Evolutionary conservation across 352 stramenopile genomes (phyloP), one percentile per base, ranked within the genome.

Genomic region (Aphanomyces euteiches): DNA sequence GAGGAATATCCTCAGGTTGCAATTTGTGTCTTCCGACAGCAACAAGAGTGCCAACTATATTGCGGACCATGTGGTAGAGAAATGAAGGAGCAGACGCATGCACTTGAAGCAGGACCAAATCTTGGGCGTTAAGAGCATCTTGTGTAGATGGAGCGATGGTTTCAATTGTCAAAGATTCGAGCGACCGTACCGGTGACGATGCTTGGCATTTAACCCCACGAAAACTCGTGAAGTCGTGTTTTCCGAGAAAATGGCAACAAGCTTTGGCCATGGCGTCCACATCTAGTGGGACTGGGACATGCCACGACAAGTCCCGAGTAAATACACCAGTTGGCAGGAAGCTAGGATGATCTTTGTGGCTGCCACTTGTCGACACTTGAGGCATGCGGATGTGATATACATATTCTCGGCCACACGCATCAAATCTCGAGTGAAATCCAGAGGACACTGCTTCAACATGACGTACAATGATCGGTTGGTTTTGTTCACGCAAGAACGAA

Each of bases 51-150:
- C 87, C 87, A 19, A 92, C 87, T 13, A 95, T 76, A 61, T 88
- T 95, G 34, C 87, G 84, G 65, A 95, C 84, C 87, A 95, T 95
- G 47, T 91, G 92, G 74, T 95, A 95, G 53, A 88, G 72, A 67
- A 95, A 95, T 7, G 64, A 70, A 13, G 64, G 47, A 3, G 50
- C 64, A 17, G 64, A 38, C 17, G 28, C 64, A 17, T 61, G 19
- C n/a, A 70, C 64, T 36, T 70, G 47, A 21, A 70, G n/a, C 3
- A 70, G 34, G 21, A n/a, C 39, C 12, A 47, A 61, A 17, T 60
- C 37, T 47, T 61, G 7, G 38, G 13, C 4, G n/a, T 63, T 36
- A 10, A 39, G 8, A 15, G 47, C 5, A 8, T 4, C 39, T 17
- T 12, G 3, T 19, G 53, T 37, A 7, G 38, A 28, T 28, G 28